Conservation (phyloP, 345 rosid genomes). For the Combretum micranthum region DNA sequence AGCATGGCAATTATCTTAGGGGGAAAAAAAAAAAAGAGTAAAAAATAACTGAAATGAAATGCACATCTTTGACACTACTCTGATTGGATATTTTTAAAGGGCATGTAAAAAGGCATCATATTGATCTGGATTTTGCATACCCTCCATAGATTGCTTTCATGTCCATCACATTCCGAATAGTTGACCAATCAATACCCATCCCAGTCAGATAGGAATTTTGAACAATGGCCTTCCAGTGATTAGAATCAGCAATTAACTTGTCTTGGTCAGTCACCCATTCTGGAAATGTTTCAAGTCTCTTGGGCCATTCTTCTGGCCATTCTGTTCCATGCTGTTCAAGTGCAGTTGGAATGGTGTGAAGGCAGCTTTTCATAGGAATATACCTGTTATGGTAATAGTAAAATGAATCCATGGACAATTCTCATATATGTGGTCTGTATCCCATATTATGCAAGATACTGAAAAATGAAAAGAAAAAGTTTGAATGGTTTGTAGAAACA, state of each 20-base stretch:
- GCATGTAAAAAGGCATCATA: background rate
- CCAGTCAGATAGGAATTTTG: conserved; percentile 80
- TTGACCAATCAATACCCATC: conserved; percentile 84
- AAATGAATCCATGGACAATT: background rate
- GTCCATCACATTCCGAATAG: conserved; percentile 78
- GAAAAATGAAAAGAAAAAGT: too few relatives aligned
- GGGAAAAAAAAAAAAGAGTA: background rate
- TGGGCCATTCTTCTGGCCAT: conserved; percentile 99
- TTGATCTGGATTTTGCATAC: conserved; percentile 28
- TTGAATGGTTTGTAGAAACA: too few relatives aligned
- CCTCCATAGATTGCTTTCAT: conserved; percentile 96
- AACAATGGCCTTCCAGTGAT: conserved; percentile 73
- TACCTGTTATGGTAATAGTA: conserved; percentile 43
- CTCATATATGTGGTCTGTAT: too few relatives aligned
- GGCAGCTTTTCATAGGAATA: conserved; percentile 66
- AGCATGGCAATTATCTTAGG: background rate
- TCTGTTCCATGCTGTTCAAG: conserved; percentile 89
- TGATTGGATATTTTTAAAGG: too few relatives aligned
- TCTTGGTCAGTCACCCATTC: conserved; percentile 79
- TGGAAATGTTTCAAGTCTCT: conserved; percentile 88
- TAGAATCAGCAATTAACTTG: conserved; percentile 46
- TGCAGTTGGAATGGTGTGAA: conserved; percentile 70
- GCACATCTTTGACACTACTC: too few relatives aligned
- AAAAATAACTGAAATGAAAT: background rate
- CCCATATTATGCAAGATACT: too few relatives aligned